These are phyloP conservation scores for Blastomyces gilchristii DNA, from an alignment of 2,329 filamentous ascomycete genomes.

Conservation along the genomic window DNA sequence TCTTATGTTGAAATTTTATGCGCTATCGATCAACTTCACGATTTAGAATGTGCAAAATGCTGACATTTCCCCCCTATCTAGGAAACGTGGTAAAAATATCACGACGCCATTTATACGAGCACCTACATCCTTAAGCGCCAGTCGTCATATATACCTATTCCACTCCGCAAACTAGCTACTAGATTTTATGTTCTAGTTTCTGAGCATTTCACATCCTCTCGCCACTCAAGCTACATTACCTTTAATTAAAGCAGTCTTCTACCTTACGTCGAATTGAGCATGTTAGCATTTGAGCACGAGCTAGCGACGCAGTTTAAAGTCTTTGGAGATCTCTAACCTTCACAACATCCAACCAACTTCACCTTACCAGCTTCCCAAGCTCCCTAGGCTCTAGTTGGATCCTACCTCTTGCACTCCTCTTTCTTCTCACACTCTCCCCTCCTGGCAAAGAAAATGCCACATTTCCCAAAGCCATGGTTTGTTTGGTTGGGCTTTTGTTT, in stretches of 20 bases:
- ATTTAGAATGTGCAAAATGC: neutral
- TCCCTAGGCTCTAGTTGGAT: neutral
- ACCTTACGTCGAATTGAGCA: neutral
- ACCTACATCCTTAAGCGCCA: neutral
- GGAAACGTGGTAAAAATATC: constrained; percentile 1
- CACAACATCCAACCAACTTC: neutral
- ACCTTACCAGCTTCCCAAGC: neutral
- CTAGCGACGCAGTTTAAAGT: neutral
- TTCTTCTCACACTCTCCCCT: neutral
- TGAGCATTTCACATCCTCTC: neutral
- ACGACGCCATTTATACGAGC: too few relatives aligned
- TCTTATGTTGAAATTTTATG: neutral
- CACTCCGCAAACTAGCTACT: neutral
- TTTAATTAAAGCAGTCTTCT: neutral
- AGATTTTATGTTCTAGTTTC: neutral
- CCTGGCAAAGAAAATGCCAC: neutral
- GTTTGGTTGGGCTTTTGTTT: neutral
- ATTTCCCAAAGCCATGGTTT: neutral
- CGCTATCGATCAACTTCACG: neutral
- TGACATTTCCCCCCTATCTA: neutral
- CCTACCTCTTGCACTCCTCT: neutral
- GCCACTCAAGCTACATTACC: neutral
- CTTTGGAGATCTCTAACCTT: neutral
- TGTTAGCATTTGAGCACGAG: neutral
- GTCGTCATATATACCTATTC: neutral